Percentiles rank a stretch among this genome's conserved stretches.
Conservation (phyloP, 352 stramenopile species). For the Globisporangium barbulae region DNA sequence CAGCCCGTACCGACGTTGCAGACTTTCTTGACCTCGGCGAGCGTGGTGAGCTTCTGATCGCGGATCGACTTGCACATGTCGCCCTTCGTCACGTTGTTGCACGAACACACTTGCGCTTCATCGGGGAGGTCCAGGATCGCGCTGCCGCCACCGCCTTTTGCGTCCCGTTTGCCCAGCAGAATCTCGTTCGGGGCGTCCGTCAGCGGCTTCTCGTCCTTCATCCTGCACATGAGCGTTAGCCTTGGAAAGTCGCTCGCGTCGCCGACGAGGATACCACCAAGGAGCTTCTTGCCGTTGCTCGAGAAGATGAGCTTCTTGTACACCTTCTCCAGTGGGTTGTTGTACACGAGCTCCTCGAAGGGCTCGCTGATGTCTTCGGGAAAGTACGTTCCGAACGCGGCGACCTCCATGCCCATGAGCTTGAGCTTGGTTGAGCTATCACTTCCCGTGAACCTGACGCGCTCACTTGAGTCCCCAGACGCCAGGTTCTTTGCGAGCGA, state of each 20-base stretch:
- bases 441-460: slow-evolving; percentile 69
- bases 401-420: slow-evolving; percentile 92
- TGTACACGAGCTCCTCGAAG: slow-evolving; percentile 77
- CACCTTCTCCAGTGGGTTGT: slow-evolving; percentile 85
- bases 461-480: slow-evolving; percentile 16
- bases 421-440: slow-evolving; percentile 94
- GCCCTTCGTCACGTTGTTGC: slow-evolving; percentile 90
- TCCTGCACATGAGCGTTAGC: slow-evolving; percentile 60
- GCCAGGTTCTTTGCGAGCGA: slow-evolving; percentile 83
- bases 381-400: slow-evolving; percentile 86
- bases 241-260: slow-evolving; percentile 89
- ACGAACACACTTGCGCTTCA: slow-evolving; percentile 88
- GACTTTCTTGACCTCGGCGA: slow-evolving; percentile 77
- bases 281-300: slow-evolving; percentile 58
- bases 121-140: slow-evolving; percentile 62
- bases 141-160: slow-evolving; percentile 22
- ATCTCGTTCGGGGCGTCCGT: slow-evolving; percentile 50
- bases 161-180: slow-evolving; percentile 44
- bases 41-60: slow-evolving; percentile 69
- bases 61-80: slow-evolving; percentile 71
- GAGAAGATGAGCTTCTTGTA: slow-evolving; percentile 95
- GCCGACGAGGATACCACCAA: slow-evolving; percentile 90
- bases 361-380: slow-evolving; percentile 76
- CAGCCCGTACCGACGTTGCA: slow-evolving; percentile 89
- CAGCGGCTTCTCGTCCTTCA: slow-evolving; percentile 51